Base-by-base conservation (phyloP, 2,329 filamentous ascomycete genomes). In the Hirsutella thompsonii region DNA sequence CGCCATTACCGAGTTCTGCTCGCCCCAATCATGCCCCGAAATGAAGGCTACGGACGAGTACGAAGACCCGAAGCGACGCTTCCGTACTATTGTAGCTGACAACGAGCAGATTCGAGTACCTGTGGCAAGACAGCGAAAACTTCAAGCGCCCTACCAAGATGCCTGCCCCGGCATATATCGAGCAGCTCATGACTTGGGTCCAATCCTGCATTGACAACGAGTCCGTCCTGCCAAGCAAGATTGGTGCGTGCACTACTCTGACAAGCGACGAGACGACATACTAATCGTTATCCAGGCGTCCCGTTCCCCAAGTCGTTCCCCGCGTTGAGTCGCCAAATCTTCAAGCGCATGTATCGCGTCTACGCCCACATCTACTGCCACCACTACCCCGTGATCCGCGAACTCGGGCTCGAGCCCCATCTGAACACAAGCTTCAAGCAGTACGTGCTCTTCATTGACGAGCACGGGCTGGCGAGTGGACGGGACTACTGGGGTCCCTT, bases 1-100 rank as follows among this genome's bases (percentile, higher is more conserved):
- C 44, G 92, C 92, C 50, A 98, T 98, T 59, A 98, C 92, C 45
- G 92, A 98, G 60, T 98, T 98, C 66, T 98, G 92, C 71, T 96
- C 92, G 20, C 90, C 92, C 26, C 83, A 92, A 59, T 88, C 88
- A 49, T 98, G 92, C 61, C 92, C 92, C 1, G 92, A 96, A 67
- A 98, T 98, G 92, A 98, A 98, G 66, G 92, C 92, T n/a, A 98
- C 92, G 9, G 93, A 98, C 66, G 92, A 98, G 83, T 92, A 73
- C 49, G 77, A 28, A 14, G n/a, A 19, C 9, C 13, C 32, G 14
- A 8, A n/a, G n/a, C n/a, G n/a, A n/a, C n/a, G n/a, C n/a, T n/a
- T n/a, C n/a, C n/a, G n/a, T n/a, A n/a, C n/a, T n/a, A n/a, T n/a
- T n/a, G n/a, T n/a, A n/a, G n/a, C n/a, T 43, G 37, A 35, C 34